Base-by-base conservation (phyloP, 306 rosid genomes). In the Herpetospermum pedunculosum region DNA sequence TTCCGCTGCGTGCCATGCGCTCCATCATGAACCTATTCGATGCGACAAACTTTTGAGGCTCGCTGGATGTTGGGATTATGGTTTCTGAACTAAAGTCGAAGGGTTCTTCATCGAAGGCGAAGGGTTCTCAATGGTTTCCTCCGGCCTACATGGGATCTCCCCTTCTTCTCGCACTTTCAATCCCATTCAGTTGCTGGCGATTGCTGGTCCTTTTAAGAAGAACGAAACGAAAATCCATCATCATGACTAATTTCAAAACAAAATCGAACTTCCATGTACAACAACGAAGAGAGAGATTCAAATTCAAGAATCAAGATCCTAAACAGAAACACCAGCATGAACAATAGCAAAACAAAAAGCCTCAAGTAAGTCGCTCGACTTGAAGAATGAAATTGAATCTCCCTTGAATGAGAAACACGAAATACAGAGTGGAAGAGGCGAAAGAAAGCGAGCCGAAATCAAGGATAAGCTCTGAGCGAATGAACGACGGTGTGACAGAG, bases 401-500 rank as follows among this genome's bases (percentile, higher is more conserved):
- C 58, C 70, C 77, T 71, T 79, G 86, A 89, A 85, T 87, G 73
- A 82, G 84, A 25, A 40, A 72, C 6, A 67, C 77, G 84, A 72
- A 77, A 0, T 48, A 92, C 49, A 64, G 86, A 78, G 70, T 46
- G 75, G 88, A 86, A 81, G 88, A 94, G 63, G 29, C 96, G 88
- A 70, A 90, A 84, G 78, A 84, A 72, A 54, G 84, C 91, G 48
- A 80, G 75, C 55, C 92, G 88, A 4, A 94, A 16, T 34, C 90
- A 89, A 75, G 90, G 88, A 70, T 77, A 87, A 28, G 79, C 73
- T 25, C 77, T 74, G 72, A 81, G 49, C 43, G 95, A 74, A 78
- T 79, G 82, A 49, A 65, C 1, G 15, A 84, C 25, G 58, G 84
- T 85, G 15, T 83, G 80, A 25, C 83, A 85, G 19, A 89, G 58